These are phyloP conservation scores for Coniochaeta ligniaria DNA, from an alignment of 2,329 filamentous ascomycete genomes.

Conservation along the genomic window DNA sequence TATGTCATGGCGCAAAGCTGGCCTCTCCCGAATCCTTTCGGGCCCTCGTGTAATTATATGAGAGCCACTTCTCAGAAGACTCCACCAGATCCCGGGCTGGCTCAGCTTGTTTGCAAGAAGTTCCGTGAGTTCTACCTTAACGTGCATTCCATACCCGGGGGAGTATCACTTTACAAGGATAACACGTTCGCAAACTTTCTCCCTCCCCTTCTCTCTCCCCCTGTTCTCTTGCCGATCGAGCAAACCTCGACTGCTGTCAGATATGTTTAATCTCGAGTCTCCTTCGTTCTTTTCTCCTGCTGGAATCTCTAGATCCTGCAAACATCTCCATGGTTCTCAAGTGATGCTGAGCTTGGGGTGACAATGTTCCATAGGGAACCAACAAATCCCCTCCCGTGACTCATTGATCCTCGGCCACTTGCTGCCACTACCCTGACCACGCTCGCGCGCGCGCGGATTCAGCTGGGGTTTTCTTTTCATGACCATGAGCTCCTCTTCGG, in stretches of 20 bases:
- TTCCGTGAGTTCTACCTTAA: conserved; percentile 2
- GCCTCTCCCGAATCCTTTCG: background rate
- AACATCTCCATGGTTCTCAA: conserved; percentile 6
- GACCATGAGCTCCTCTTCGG: conserved; percentile 21
- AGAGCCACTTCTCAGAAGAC: background rate
- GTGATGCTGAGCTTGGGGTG: conserved; percentile 1
- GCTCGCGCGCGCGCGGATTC: background rate
- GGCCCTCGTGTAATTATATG: background rate
- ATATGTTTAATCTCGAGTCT: conserved; percentile 12
- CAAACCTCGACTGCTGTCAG: conserved; percentile 12
- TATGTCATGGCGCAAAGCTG: conserved; percentile 1
- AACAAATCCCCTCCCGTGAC: background rate
- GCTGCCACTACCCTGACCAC: background rate
- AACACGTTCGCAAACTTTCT: conserved; percentile 7
- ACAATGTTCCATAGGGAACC: conserved; percentile 3
- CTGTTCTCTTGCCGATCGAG: conserved; percentile 18
- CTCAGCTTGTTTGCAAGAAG: too few relatives aligned
- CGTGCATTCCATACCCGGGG: conserved; percentile 5
- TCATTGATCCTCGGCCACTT: background rate
- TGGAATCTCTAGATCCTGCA: conserved; percentile 7
- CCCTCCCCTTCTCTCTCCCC: conserved; percentile 7
- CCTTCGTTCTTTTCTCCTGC: conserved; percentile 1
- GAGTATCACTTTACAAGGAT: conserved; percentile 10
- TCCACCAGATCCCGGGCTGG: background rate
- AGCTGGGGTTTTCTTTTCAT: background rate